Conservation (phyloP, 352 stramenopile species). For the Aphanomyces invadans region DNA sequence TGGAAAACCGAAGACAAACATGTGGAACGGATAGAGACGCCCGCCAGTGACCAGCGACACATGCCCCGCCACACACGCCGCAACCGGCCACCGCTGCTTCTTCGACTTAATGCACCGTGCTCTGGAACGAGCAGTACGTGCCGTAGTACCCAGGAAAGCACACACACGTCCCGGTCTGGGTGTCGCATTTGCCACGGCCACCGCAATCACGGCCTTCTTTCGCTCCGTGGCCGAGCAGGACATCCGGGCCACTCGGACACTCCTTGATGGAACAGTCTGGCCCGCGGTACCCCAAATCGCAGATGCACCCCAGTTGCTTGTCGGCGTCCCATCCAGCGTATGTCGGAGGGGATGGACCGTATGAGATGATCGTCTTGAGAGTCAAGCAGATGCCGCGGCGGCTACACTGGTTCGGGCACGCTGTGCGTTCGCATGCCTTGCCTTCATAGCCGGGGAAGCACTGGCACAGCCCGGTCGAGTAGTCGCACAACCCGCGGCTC, state of each 20-base stretch:
- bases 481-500: conserved; percentile 89
- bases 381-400: conserved; percentile 90
- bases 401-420: conserved; percentile 95
- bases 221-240: conserved; percentile 79
- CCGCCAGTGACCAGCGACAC: too few species aligned
- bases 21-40: too few species aligned
- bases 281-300: conserved; percentile 90
- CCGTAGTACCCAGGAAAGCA: conserved; percentile 95
- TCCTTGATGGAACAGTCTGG: conserved; percentile 94
- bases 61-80: too few species aligned
- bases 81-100: not conserved
- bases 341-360: conserved; percentile 4
- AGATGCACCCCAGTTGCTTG: conserved; percentile 93
- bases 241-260: conserved; percentile 87
- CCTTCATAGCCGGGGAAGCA: conserved; percentile 87
- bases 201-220: conserved; percentile 85
- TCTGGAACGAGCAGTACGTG: conserved; percentile 83
- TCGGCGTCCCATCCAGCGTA: conserved; percentile 88
- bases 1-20: too few species aligned
- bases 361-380: conserved; percentile 69
- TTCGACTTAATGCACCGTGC: conserved; percentile 59
- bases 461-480: conserved; percentile 81
- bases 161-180: conserved; percentile 86
- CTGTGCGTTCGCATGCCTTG: conserved; percentile 85
- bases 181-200: conserved; percentile 93